These are phyloP conservation scores for Dioscorea dumetorum DNA, from an alignment of 106 monocot genomes.

Conservation along the genomic window DNA sequence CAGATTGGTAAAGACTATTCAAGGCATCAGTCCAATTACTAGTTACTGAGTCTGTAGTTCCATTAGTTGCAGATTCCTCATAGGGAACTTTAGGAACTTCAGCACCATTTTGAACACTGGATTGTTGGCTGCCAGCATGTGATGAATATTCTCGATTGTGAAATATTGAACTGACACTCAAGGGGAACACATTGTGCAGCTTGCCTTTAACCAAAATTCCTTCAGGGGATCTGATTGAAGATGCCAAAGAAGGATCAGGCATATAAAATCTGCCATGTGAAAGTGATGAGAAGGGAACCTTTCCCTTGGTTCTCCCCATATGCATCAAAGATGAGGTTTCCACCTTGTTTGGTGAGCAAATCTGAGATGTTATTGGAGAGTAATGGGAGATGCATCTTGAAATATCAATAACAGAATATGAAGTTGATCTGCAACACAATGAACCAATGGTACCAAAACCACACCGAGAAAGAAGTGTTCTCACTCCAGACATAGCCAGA, in stretches of 20 bases:
- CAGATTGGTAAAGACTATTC: constrained; percentile 30
- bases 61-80: constrained; percentile 19
- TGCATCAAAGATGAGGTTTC: not conserved
- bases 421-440: constrained; percentile 8
- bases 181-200: constrained; percentile 7
- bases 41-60: constrained; percentile 24
- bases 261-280: not conserved
- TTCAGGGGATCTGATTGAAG: constrained; percentile 14
- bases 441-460: constrained; percentile 4
- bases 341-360: constrained; percentile 6
- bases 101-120: constrained; percentile 17
- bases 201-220: constrained; percentile 5
- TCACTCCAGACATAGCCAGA: constrained; percentile 20
- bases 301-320: constrained; percentile 5
- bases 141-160: constrained; percentile 45
- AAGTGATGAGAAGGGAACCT: constrained; percentile 11
- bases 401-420: constrained; percentile 7
- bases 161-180: not conserved
- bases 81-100: constrained; percentile 13
- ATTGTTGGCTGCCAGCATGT: constrained; percentile 20
- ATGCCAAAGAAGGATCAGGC: constrained; percentile 3
- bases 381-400: constrained; percentile 5
- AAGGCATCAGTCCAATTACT: constrained; percentile 44
- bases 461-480: constrained; percentile 11
- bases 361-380: constrained; percentile 11